Evolutionary conservation across 805 yeast genomes (phyloP).

Genomic region (Starmerella sp.): DNA sequence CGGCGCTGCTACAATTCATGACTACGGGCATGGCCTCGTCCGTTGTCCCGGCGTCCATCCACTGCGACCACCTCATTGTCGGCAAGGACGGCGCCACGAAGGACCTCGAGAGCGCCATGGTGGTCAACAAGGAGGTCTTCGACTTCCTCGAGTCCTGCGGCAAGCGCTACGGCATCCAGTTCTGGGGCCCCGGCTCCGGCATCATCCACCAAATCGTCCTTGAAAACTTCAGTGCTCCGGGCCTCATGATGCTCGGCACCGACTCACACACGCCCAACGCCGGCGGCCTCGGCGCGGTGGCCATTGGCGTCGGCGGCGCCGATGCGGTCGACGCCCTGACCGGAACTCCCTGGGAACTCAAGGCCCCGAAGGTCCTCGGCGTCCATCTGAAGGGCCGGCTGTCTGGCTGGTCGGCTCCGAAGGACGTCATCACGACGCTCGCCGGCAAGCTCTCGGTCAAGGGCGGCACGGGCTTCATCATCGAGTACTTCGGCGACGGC

Average conservation of each 20-base stretch:
- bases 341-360: constrained; percentile 96
- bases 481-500: constrained; percentile 96
- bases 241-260: constrained; percentile 93
- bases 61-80: constrained; percentile 95
- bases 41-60: constrained; percentile 89
- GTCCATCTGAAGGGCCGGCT: constrained; percentile 82
- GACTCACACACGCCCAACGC: constrained; percentile 99
- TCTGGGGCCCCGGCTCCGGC: constrained; percentile 99
- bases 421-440: constrained; percentile 84
- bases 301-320: constrained; percentile 99
- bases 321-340: constrained; percentile 98
- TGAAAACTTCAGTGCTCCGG: constrained; percentile 95
- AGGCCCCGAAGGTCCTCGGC: constrained; percentile 92
- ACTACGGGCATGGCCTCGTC: constrained; percentile 83
- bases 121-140: constrained; percentile 87
- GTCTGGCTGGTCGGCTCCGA: constrained; percentile 93
- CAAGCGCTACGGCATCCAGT: constrained; percentile 89
- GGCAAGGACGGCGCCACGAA: constrained; percentile 86
- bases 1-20: constrained; percentile 98
- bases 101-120: constrained; percentile 71
- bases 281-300: constrained; percentile 96
- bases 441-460: constrained; percentile 91
- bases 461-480: constrained; percentile 96
- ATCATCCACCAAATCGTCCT: constrained; percentile 95
- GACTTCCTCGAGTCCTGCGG: constrained; percentile 90